Evolutionary conservation across 768 basidiomycete species (phyloP).

Genomic region (Amanita polypyramis): DNA sequence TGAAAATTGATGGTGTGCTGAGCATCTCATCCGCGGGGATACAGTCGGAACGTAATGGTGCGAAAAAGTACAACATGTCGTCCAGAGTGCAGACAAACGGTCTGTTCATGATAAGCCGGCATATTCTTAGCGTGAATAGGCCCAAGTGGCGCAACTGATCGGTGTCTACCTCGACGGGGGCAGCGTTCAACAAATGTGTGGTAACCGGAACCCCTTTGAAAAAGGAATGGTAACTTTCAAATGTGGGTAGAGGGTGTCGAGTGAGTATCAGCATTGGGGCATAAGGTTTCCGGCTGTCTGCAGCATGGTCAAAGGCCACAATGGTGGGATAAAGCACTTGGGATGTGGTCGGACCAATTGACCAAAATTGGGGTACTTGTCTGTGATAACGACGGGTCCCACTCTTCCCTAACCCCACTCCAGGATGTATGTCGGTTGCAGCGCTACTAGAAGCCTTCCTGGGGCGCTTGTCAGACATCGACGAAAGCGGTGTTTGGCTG

Average conservation of each 20-base stretch:
- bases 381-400: slow-evolving; percentile 47
- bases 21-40: slow-evolving; percentile 13
- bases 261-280: slow-evolving; percentile 60
- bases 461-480: not conserved
- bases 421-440: slow-evolving; percentile 7
- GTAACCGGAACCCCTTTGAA: slow-evolving; percentile 33
- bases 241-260: slow-evolving; percentile 48
- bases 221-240: slow-evolving; percentile 51
- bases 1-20: slow-evolving; percentile 26
- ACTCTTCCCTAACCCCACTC: slow-evolving; percentile 16
- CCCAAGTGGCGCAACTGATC: slow-evolving; percentile 38
- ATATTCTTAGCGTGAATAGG: slow-evolving; percentile 54
- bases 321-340: slow-evolving; percentile 46
- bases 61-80: slow-evolving; percentile 55
- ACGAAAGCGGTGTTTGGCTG: not conserved
- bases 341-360: slow-evolving; percentile 22
- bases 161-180: slow-evolving; percentile 37
- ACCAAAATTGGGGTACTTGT: slow-evolving; percentile 63
- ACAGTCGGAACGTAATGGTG: slow-evolving; percentile 38
- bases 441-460: not conserved
- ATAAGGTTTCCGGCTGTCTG: slow-evolving; percentile 25
- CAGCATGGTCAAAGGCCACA: slow-evolving; percentile 27
- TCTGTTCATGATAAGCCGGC: slow-evolving; percentile 58
- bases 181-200: slow-evolving; percentile 34
- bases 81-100: slow-evolving; percentile 44